These are phyloP conservation scores for Platanthera zijinensis DNA, from an alignment of 106 monocot species.

Conservation along the genomic window DNA sequence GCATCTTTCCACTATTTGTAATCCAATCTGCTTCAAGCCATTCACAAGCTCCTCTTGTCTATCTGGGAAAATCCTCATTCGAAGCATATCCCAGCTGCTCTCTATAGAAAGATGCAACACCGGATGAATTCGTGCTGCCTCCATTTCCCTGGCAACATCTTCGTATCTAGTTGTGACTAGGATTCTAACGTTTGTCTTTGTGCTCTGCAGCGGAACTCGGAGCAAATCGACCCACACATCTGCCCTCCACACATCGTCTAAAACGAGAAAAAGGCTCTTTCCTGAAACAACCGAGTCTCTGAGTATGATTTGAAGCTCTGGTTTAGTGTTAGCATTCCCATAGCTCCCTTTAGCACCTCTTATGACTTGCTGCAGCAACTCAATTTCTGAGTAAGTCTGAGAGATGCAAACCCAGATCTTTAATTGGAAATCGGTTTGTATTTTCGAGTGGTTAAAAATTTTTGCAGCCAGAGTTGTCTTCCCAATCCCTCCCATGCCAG, in stretches of 20 bases:
- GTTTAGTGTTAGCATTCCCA: not conserved
- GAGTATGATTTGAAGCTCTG: constrained; percentile 12
- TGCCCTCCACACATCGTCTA: constrained; percentile 39
- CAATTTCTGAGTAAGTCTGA: constrained; percentile 10
- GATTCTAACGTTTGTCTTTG: constrained; percentile 6
- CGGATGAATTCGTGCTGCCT: constrained; percentile 12
- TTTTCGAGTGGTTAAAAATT: constrained; percentile 15
- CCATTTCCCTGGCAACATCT: constrained; percentile 20
- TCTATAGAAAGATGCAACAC: not conserved
- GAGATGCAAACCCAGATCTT: constrained; percentile 33
- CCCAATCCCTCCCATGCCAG: too few relatives aligned
- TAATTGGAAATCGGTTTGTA: constrained; percentile 14
- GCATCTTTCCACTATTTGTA: constrained; percentile 27
- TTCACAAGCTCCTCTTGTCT: constrained; percentile 2
- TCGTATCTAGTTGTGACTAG: constrained; percentile 36
- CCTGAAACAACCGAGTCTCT: not conserved
- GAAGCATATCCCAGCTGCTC: not conserved
- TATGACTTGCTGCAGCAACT: constrained; percentile 17
- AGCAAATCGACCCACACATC: constrained; percentile 35
- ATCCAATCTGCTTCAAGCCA: constrained; percentile 18
- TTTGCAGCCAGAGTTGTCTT: constrained; percentile 28
- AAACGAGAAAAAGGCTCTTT: constrained; percentile 32
- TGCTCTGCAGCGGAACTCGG: constrained; percentile 10
- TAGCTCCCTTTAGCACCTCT: constrained; percentile 6
- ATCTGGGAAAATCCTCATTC: not conserved